A percentile compares a stretch with the other conserved stretches of the same genome.
These are phyloP conservation scores for Blumeria hordei DNA, from an alignment of 2,329 filamentous ascomycete genomes.

Conservation along the genomic window DNA sequence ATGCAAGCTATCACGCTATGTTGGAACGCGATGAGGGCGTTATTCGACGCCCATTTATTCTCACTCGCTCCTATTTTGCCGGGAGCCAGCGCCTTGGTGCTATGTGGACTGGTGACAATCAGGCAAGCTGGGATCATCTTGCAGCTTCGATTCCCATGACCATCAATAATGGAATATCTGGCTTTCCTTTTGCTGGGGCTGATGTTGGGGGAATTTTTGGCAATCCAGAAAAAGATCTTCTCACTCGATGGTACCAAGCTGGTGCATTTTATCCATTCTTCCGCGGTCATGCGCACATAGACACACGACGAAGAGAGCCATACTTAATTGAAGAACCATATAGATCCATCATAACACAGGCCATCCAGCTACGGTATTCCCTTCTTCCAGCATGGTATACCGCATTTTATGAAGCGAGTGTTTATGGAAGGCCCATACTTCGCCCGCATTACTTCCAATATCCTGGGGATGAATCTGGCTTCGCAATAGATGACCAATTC, in stretches of 20 bases:
- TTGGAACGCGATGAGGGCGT: constrained; percentile 70
- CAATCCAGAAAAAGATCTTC: constrained; percentile 77
- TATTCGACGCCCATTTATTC: constrained; percentile 63
- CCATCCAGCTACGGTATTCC: constrained; percentile 68
- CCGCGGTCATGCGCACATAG: constrained; percentile 90
- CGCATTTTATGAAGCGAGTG: constrained; percentile 73
- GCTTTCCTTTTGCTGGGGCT: constrained; percentile 81
- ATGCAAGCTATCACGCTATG: constrained; percentile 73
- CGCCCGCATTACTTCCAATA: constrained; percentile 85
- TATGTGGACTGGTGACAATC: constrained; percentile 98
- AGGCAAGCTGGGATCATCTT: constrained; percentile 77
- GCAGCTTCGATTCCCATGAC: constrained; percentile 84
- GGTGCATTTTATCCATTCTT: constrained; percentile 97
- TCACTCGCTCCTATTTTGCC: constrained; percentile 80
- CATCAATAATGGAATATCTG: constrained; percentile 72
- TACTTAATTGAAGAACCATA: constrained; percentile 74
- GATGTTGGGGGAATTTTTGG: constrained; percentile 97
- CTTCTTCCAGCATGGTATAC: constrained; percentile 91
- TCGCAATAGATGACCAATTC: constrained; percentile 75
- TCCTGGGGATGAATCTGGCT: constrained; percentile 65
- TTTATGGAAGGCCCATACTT: constrained; percentile 65
- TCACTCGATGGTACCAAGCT: constrained; percentile 88
- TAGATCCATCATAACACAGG: constrained; percentile 63
- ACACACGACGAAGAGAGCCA: constrained; percentile 79
- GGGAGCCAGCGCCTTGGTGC: constrained; percentile 76